phyloP scores from a whole-genome alignment of 73 alveolate species.

The Diophrys sp. region DNA sequence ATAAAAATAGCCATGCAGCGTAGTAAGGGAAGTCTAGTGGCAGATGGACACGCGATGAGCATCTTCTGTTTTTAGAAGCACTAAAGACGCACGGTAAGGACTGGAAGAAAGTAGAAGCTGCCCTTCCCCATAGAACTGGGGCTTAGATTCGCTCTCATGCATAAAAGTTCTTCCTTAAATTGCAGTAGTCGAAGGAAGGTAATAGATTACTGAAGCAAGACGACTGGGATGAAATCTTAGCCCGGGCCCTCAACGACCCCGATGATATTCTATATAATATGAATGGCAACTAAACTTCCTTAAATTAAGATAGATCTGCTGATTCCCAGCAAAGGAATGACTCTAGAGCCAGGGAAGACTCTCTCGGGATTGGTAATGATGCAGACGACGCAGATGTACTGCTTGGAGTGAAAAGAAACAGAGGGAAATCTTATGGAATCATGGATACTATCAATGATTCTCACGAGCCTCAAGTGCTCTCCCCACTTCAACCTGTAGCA shows the following conservation, averaged over 20 bases:
- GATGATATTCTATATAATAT: background rate
- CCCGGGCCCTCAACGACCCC: background rate
- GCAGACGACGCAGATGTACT: background rate
- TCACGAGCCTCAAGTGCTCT: too few species aligned
- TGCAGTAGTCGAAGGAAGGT: background rate
- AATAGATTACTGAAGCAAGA: background rate
- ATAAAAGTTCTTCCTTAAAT: conserved; percentile 43
- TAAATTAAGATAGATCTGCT: too few species aligned
- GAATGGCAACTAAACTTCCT: background rate
- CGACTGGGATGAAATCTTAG: background rate
- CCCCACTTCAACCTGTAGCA: too few species aligned
- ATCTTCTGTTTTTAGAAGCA: conserved; percentile 58
- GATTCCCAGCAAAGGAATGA: too few species aligned
- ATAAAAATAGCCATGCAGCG: background rate
- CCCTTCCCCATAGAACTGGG: conserved; percentile 57
- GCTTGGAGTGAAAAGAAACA: background rate
- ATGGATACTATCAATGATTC: too few species aligned
- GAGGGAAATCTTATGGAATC: background rate
- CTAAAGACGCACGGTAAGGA: conserved; percentile 57
- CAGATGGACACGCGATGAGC: conserved; percentile 74
- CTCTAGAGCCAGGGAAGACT: too few species aligned
- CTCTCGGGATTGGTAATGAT: too few species aligned
- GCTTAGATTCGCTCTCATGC: conserved; percentile 71
- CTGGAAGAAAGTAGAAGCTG: conserved; percentile 66
- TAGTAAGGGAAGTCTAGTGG: conserved; percentile 21